Percentiles rank a stretch among this genome's conserved stretches.
phyloP scores from a whole-genome alignment of 805 yeast species.

The Candida caryicola region DNA sequence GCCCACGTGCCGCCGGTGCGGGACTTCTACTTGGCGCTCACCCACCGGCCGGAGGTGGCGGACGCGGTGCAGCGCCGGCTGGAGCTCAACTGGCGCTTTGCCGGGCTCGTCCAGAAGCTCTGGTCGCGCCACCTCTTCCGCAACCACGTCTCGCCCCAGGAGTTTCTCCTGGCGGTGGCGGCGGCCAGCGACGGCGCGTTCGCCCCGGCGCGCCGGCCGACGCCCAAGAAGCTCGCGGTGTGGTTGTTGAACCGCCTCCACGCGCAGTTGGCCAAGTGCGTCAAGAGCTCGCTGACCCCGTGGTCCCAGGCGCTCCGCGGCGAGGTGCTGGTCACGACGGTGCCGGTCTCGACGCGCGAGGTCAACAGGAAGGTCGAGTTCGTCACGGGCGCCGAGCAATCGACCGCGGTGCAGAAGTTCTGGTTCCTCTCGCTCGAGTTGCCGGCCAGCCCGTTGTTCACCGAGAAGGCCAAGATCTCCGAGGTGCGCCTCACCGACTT shows the following conservation, averaged over 20 bases:
- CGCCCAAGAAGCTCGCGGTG: constrained; percentile 55
- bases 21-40: constrained; percentile 19
- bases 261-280: constrained; percentile 22
- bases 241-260: constrained; percentile 55
- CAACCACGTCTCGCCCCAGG: constrained; percentile 66
- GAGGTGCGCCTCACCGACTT: constrained; percentile 48
- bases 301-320: constrained; percentile 52
- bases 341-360: constrained; percentile 14
- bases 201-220: constrained; percentile 29
- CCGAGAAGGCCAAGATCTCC: constrained; percentile 41
- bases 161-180: constrained; percentile 51
- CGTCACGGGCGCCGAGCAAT: constrained; percentile 10
- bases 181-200: constrained; percentile 43
- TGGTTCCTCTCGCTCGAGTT: constrained; percentile 58
- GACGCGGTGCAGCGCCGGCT: constrained; percentile 12
- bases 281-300: constrained; percentile 18
- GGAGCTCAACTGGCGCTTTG: constrained; percentile 40
- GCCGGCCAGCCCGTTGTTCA: constrained; percentile 56
- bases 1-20: constrained; percentile 54
- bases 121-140: constrained; percentile 64
- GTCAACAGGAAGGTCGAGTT: constrained; percentile 21
- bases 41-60: constrained; percentile 20
- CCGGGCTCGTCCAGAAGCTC: constrained; percentile 50
- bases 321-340: constrained; percentile 30
- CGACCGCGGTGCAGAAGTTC: constrained; percentile 26